A percentile compares a stretch with the other conserved stretches of the same genome.
These are phyloP conservation scores for Xylaria sp. DNA, from an alignment of 495 filamentous ascomycete genomes.

Conservation along the genomic window DNA sequence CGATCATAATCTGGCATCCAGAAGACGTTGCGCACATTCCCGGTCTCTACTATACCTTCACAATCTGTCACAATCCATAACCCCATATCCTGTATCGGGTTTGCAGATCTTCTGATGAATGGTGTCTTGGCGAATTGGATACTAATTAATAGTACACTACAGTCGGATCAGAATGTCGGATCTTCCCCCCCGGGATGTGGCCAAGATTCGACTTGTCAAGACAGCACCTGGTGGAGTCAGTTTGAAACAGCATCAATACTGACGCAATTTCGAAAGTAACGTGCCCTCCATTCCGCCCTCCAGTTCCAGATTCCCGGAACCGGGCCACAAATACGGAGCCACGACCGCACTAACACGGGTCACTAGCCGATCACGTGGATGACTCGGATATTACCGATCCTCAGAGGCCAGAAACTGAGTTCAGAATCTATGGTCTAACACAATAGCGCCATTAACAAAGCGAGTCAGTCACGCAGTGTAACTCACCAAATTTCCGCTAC, in stretches of 20 bases:
- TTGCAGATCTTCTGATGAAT: background rate
- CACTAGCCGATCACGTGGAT: too few species aligned
- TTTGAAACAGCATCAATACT: background rate
- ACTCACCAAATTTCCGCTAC: background rate
- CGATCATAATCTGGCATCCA: background rate
- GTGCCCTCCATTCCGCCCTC: slow-evolving; percentile 16
- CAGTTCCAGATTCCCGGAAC: slow-evolving; percentile 15
- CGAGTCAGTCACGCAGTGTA: background rate
- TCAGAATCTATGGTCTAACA: background rate
- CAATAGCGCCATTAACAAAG: background rate
- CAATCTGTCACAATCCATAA: background rate
- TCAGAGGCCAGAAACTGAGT: background rate
- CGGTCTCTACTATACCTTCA: background rate
- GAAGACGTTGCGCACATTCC: background rate
- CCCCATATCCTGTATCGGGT: background rate
- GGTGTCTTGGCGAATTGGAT: background rate
- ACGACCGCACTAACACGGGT: background rate
- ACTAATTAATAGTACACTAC: background rate
- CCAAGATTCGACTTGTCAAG: background rate
- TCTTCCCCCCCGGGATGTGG: background rate
- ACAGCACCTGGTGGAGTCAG: background rate
- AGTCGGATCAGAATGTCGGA: too few species aligned
- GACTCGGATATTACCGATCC: too few species aligned
- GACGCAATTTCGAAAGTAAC: background rate
- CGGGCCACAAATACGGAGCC: background rate